Percentiles rank a stretch among this genome's conserved stretches.
Conservation (phyloP, 768 basidiomycete species). For the Hypholoma fasciculare region DNA sequence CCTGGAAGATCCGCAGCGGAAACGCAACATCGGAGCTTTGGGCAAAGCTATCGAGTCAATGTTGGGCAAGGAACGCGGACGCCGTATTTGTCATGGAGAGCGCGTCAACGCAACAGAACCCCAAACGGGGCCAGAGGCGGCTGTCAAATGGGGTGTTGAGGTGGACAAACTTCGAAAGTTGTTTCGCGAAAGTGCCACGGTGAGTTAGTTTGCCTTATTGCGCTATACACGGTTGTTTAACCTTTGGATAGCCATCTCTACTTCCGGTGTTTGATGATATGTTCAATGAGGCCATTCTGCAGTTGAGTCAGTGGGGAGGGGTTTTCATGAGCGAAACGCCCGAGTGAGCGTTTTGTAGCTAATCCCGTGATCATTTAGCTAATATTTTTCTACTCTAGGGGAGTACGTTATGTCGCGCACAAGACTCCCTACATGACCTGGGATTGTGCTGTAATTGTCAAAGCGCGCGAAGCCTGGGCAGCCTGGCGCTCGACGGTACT, state of each 20-base stretch:
- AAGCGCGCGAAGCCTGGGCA: constrained; percentile 63
- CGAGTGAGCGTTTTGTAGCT: constrained; percentile 45
- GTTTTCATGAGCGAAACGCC: constrained; percentile 65
- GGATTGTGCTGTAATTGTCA: constrained; percentile 66
- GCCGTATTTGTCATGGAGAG: constrained; percentile 61
- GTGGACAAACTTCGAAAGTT: constrained; percentile 55
- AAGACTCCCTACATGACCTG: constrained; percentile 66
- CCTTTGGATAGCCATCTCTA: constrained; percentile 47
- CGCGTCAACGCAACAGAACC: constrained; percentile 36
- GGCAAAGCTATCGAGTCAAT: constrained; percentile 71
- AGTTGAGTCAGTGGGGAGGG: constrained; percentile 73
- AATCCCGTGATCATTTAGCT: constrained; percentile 3
- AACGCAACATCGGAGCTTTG: constrained; percentile 68
- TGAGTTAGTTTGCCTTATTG: constrained; percentile 29
- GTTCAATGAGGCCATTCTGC: constrained; percentile 78
- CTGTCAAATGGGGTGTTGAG: constrained; percentile 74
- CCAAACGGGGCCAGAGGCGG: constrained; percentile 58
- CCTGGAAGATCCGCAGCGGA: constrained; percentile 75
- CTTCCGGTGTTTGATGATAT: constrained; percentile 65
- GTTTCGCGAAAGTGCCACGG: constrained; percentile 59
- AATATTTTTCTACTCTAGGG: constrained; percentile 39
- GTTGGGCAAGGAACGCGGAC: constrained; percentile 64
- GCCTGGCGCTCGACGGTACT: constrained; percentile 66
- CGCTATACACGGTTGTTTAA: constrained; percentile 11
- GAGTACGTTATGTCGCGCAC: constrained; percentile 74